Conservation (phyloP, 306 rosid species). For the Prunus padus region DNA sequence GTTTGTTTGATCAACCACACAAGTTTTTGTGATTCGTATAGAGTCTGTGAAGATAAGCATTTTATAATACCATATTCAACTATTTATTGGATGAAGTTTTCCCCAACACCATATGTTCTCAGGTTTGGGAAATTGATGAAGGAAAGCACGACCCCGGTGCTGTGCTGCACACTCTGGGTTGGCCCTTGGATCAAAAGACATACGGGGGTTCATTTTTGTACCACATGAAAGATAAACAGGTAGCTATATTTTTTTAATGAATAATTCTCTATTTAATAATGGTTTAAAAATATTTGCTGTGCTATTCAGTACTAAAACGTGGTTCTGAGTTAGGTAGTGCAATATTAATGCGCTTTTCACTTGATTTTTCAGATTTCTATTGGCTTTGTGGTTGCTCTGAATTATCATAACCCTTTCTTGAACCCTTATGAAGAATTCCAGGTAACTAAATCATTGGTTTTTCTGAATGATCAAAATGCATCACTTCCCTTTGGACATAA, state of each 20-base stretch:
- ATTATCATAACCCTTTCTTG: constrained; percentile 78
- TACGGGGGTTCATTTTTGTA: constrained; percentile 96
- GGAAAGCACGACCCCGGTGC: constrained; percentile 78
- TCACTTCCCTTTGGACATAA: neutral
- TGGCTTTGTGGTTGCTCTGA: constrained; percentile 89
- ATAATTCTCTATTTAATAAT: neutral
- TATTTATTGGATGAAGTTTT: constrained; percentile 5
- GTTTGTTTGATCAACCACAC: neutral
- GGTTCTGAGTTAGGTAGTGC: constrained; percentile 8
- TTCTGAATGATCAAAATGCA: neutral
- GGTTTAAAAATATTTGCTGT: neutral
- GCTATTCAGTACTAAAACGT: constrained; percentile 11
- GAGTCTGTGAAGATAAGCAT: neutral
- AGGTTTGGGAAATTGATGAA: constrained; percentile 96
- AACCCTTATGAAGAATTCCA: constrained; percentile 95
- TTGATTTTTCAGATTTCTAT: constrained; percentile 62
- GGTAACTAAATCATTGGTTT: constrained; percentile 38
- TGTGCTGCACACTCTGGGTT: constrained; percentile 89
- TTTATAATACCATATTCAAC: neutral
- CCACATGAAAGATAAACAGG: constrained; percentile 92
- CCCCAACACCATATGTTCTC: constrained; percentile 1
- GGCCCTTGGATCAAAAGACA: constrained; percentile 89
- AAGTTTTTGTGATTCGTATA: neutral
- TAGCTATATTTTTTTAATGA: constrained; percentile 9
- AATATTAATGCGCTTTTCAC: constrained; percentile 11